Evolutionary conservation across 148 eudicot species (phyloP).

Genomic region (Chenopodium suecicum): DNA sequence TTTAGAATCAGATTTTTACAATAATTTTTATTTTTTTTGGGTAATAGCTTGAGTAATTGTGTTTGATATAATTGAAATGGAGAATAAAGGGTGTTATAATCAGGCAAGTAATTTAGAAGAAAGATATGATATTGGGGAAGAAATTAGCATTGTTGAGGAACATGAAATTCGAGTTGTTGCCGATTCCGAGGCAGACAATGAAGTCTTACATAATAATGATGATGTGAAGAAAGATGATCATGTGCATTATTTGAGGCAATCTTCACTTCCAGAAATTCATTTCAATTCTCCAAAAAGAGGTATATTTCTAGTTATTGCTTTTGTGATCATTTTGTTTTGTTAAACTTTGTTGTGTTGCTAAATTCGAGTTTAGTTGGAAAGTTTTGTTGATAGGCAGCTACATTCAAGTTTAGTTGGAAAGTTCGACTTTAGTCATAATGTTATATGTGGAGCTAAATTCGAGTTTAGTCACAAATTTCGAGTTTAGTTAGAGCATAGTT

Average conservation of each 20-base stretch:
- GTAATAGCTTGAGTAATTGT: background rate
- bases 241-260: conserved; percentile 6
- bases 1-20: background rate
- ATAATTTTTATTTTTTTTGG: background rate
- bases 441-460: no score
- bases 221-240: conserved; percentile 1
- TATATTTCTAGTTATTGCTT: conserved; percentile 5
- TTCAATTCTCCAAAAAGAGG: conserved; percentile 17
- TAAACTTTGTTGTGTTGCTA: background rate
- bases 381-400: no score
- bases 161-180: conserved; percentile 10
- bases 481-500: no score
- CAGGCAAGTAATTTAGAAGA: conserved; percentile 13
- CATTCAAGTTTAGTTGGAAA: no score
- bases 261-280: conserved; percentile 15
- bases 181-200: background rate
- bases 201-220: background rate
- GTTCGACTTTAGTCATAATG: no score
- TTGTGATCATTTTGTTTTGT: background rate
- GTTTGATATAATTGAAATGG: conserved; percentile 24
- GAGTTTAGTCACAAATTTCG: no score
- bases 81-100: conserved; percentile 8
- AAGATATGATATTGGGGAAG: conserved; percentile 10
- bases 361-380: background rate
- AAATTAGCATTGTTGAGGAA: background rate